Base-by-base conservation (phyloP, 73 alveolate species). In the Urostyla sp. region DNA sequence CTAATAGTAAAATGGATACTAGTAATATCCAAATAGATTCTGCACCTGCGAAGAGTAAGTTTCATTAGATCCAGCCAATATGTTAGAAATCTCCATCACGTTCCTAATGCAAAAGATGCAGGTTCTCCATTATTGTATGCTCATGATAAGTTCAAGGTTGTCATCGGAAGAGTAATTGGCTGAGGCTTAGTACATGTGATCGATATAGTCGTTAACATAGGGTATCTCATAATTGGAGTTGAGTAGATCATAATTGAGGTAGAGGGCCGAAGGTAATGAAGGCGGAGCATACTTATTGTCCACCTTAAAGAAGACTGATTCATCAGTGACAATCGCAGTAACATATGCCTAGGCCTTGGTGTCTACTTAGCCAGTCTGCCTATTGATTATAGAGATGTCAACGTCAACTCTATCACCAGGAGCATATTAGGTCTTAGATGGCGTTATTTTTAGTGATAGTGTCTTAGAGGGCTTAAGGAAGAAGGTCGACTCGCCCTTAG, bases 91-190 rank as follows among this genome's bases (percentile, higher is more conserved):
- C n/a, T n/a, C n/a, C n/a, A n/a, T n/a, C n/a, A n/a, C n/a, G n/a
- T n/a, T n/a, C n/a, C n/a, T n/a, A n/a, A n/a, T n/a, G n/a, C n/a
- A n/a, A 34, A 58, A 58, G 26, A 37, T 30, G 44, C 61, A 46
- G 49, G 21, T 26, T 66, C 80, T 66, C 80, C 80, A 66, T 37
- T 23, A 16, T 66, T 66, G 80, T 21, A 66, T 20, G 11, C 80
- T 54, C 20, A 66, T 21, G n/a, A 66, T 27, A 13, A 66, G 59
- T 13, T 66, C 80, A 13, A 66, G 3, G 80, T 66, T 34, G 3
- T 16, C 28, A 26, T 59, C 77, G 34, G 28, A 34, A 59, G 80
- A 34, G 66, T 37, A 51, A 15, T 15, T 66, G 44, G 18, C 44
- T 31, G 77, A 59, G 23, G 48, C 10, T 10, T 16, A 1, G 51